phyloP scores from a whole-genome alignment of 2,329 filamentous ascomycete species.

The Botrytis hyacinthi region DNA sequence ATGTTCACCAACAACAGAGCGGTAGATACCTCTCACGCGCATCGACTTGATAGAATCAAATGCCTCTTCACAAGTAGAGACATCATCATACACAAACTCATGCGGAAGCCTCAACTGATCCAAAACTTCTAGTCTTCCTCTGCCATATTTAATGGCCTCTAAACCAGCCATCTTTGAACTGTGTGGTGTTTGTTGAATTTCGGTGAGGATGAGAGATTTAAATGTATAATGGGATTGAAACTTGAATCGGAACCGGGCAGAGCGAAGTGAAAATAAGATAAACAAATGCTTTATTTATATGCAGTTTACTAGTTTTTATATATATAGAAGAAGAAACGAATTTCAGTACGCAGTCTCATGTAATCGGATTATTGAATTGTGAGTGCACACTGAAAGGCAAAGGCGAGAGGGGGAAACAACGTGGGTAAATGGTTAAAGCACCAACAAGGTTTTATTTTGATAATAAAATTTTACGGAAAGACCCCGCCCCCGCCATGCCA shows the following conservation, averaged over 20 bases:
- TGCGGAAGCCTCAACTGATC: conserved; percentile 83
- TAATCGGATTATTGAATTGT: neutral
- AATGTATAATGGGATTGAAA: neutral
- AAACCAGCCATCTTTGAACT: conserved; percentile 46
- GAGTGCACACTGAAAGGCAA: neutral
- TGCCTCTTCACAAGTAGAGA: conserved; percentile 69
- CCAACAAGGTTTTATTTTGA: neutral
- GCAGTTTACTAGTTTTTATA: neutral
- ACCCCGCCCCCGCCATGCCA: conserved; percentile 14
- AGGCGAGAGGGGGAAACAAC: neutral
- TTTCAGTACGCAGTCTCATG: neutral
- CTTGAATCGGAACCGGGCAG: neutral
- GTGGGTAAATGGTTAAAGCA: neutral
- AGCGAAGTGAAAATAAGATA: neutral
- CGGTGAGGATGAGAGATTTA: neutral
- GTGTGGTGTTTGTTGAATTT: neutral
- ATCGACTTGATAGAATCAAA: conserved; percentile 82
- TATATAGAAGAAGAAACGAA: neutral
- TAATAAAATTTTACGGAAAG: neutral
- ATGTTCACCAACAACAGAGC: neutral
- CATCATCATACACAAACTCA: conserved; percentile 72
- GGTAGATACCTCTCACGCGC: conserved; percentile 59
- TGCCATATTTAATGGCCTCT: conserved; percentile 73
- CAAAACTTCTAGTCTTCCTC: conserved; percentile 71
- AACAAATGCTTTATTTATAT: neutral